Evolutionary conservation across 495 filamentous ascomycete genomes (phyloP).

Genomic region (Penicillium herquei): DNA sequence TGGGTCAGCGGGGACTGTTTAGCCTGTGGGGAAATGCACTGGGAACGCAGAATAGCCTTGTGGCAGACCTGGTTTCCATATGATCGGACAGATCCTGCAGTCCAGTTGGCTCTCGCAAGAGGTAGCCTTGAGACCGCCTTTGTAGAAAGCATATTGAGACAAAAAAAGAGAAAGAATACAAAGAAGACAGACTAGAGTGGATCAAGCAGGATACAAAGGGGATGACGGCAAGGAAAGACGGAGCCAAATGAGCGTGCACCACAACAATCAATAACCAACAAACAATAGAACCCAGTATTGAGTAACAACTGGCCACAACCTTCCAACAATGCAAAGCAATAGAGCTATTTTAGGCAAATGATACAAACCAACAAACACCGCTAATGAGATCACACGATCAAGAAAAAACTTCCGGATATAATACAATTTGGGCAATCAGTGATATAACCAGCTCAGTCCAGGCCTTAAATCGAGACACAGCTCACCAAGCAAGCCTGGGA

Average conservation of each 20-base stretch:
- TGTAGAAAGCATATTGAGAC: conserved; percentile 17
- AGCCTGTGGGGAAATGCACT: conserved; percentile 4
- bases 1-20: conserved; percentile 7
- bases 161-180: background rate
- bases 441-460: background rate
- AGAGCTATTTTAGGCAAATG: too few relatives aligned
- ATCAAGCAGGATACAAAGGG: too few relatives aligned
- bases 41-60: background rate
- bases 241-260: background rate
- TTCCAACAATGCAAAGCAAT: background rate
- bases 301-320: background rate
- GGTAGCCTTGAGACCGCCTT: conserved; percentile 9
- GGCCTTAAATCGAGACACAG: background rate
- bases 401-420: background rate
- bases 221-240: too few relatives aligned
- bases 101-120: conserved; percentile 3
- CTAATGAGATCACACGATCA: background rate
- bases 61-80: conserved; percentile 3
- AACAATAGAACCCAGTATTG: background rate
- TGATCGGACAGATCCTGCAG: background rate
- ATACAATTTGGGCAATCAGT: background rate
- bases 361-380: too few relatives aligned
- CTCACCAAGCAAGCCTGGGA: background rate
- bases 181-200: background rate
- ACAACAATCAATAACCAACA: background rate